Evolutionary conservation across 2,329 filamentous ascomycete species (phyloP).

Genomic region (Phyllosticta capitalensis): DNA sequence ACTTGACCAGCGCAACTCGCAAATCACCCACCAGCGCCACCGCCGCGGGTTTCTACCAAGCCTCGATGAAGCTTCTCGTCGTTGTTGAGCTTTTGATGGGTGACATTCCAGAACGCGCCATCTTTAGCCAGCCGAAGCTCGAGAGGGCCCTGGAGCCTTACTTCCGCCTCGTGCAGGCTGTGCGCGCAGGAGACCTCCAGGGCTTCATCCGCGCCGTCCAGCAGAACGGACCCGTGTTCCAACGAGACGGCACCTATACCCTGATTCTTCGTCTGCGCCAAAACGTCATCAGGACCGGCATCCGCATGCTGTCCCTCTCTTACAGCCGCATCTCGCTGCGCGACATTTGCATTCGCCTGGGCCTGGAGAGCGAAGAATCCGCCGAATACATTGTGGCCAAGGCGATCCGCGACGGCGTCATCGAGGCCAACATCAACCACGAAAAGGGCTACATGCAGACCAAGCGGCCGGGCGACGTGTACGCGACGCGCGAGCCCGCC

Average conservation of each 20-base stretch:
- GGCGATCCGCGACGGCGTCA: conserved; percentile 90
- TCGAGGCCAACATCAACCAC: conserved; percentile 82
- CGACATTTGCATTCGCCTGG: conserved; percentile 92
- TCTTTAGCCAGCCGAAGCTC: conserved; percentile 82
- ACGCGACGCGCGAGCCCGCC: conserved; percentile 87
- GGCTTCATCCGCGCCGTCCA: conserved; percentile 84
- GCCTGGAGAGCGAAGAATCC: conserved; percentile 89
- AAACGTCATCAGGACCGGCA: conserved; percentile 98
- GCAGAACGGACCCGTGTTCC: conserved; percentile 73
- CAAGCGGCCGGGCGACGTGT: conserved; percentile 88
- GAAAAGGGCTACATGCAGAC: conserved; percentile 95
- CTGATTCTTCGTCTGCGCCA: conserved; percentile 89
- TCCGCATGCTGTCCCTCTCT: conserved; percentile 96
- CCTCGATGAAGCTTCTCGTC: conserved; percentile 89
- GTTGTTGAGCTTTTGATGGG: conserved; percentile 98
- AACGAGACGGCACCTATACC: conserved; percentile 89
- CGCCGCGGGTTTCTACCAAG: conserved; percentile 90
- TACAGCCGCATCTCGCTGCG: conserved; percentile 95
- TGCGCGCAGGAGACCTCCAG: conserved; percentile 90
- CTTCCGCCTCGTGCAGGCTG: conserved; percentile 85
- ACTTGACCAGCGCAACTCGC: conserved; percentile 83
- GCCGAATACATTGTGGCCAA: conserved; percentile 99
- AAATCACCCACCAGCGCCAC: conserved; percentile 87
- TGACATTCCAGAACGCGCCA: conserved; percentile 89
- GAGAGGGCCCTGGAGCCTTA: conserved; percentile 87